Evolutionary conservation across 768 basidiomycete genomes (phyloP).

Genomic region (Tylopilus vinaceipallidus): DNA sequence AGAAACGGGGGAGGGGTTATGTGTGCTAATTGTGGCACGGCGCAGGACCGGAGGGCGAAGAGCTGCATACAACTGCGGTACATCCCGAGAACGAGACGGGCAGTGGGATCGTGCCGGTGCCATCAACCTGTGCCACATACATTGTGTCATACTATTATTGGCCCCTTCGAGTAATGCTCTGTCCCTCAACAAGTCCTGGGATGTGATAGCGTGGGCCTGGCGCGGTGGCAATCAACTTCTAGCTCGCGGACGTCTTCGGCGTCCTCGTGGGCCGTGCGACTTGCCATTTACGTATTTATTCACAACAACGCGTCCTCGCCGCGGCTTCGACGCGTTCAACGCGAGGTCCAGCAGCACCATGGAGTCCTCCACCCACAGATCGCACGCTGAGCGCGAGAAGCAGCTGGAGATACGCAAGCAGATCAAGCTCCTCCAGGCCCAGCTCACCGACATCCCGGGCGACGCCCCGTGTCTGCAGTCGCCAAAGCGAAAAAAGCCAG

Average conservation of each 20-base stretch:
- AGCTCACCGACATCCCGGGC: conserved; percentile 42
- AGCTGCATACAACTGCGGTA: conserved; percentile 29
- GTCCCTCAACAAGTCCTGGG: too few species aligned
- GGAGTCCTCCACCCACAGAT: conserved; percentile 53
- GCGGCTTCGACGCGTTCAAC: conserved; percentile 16
- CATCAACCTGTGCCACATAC: conserved; percentile 15
- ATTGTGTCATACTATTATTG: conserved; percentile 10
- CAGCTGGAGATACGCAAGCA: conserved; percentile 52
- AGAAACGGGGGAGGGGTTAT: conserved; percentile 17
- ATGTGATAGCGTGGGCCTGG: conserved; percentile 9
- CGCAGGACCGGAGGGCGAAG: conserved; percentile 16
- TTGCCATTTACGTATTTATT: conserved; percentile 19
- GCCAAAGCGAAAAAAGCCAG: conserved; percentile 48
- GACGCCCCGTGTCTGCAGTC: conserved; percentile 30
- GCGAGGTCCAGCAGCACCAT: conserved; percentile 32
- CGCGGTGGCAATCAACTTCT: conserved; percentile 2
- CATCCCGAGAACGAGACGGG: conserved; percentile 30
- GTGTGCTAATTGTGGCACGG: conserved; percentile 31
- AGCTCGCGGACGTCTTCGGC: neutral
- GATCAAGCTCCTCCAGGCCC: conserved; percentile 55
- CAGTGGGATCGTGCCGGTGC: conserved; percentile 9
- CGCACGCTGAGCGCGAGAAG: conserved; percentile 35
- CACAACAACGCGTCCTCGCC: conserved; percentile 22
- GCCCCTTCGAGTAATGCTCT: conserved; percentile 1
- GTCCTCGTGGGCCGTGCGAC: conserved; percentile 11